phyloP scores from a whole-genome alignment of 1,139 yeast genomes.

The Barnettozyma hawaiiensis region DNA sequence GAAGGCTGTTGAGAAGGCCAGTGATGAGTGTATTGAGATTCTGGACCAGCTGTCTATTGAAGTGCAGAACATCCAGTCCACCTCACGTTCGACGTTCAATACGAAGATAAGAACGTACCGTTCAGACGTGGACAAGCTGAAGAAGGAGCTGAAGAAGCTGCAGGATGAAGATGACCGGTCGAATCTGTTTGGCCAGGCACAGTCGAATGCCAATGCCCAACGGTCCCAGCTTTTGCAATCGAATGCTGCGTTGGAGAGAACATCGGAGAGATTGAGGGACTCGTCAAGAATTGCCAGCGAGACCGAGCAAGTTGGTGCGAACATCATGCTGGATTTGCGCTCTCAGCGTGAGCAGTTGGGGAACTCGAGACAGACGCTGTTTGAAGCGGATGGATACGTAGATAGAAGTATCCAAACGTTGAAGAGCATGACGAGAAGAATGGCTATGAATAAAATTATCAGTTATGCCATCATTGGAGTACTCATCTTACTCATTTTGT shows the following conservation, averaged over 20 bases:
- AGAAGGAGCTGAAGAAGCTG: constrained; percentile 43
- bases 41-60: constrained; percentile 78
- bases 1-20: constrained; percentile 58
- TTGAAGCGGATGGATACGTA: constrained; percentile 89
- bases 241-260: constrained; percentile 75
- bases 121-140: constrained; percentile 52
- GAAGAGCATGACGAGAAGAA: constrained; percentile 86
- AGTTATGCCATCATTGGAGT: constrained; percentile 95
- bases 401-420: constrained; percentile 85
- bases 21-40: constrained; percentile 75
- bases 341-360: constrained; percentile 90
- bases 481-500: constrained; percentile 70
- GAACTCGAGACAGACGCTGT: constrained; percentile 76
- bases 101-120: constrained; percentile 66
- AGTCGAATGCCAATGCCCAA: constrained; percentile 56
- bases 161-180: constrained; percentile 61
- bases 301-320: constrained; percentile 88
- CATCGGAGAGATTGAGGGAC: constrained; percentile 78
- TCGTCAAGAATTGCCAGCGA: constrained; percentile 89
- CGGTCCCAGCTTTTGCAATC: constrained; percentile 76
- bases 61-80: constrained; percentile 73
- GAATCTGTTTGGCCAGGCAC: constrained; percentile 52
- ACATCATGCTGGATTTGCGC: constrained; percentile 80
- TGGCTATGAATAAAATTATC: constrained; percentile 91
- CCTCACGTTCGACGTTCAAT: constrained; percentile 61